phyloP scores from a whole-genome alignment of 495 filamentous ascomycete species.

The Penicillium diatomitis region DNA sequence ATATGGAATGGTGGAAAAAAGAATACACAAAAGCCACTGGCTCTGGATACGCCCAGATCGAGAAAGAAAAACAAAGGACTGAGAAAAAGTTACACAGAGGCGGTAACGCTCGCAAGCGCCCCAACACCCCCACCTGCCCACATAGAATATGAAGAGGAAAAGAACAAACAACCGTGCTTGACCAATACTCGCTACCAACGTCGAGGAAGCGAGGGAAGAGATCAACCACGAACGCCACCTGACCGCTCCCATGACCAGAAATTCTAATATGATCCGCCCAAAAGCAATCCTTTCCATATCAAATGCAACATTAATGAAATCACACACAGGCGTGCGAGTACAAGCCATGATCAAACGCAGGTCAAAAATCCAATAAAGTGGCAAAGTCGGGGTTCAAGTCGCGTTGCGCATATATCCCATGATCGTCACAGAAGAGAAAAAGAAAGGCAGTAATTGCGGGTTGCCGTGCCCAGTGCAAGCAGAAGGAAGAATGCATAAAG shows the following conservation, averaged over 20 bases:
- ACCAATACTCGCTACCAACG: no score
- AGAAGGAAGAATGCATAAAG: not conserved
- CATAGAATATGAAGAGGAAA: no score
- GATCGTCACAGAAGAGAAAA: conserved; percentile 8
- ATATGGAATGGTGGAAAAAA: no score
- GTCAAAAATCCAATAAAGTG: conserved; percentile 1
- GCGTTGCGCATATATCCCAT: conserved; percentile 10
- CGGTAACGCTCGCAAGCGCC: no score
- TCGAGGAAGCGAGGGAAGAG: not conserved
- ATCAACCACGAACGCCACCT: conserved; percentile 13
- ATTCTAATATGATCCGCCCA: conserved; percentile 13
- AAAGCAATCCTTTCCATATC: not conserved
- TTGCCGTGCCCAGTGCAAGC: not conserved
- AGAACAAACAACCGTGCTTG: no score
- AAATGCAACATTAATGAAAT: conserved; percentile 9
- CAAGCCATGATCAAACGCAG: conserved; percentile 4
- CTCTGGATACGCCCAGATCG: no score
- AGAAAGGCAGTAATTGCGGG: not conserved
- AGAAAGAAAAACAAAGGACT: no score
- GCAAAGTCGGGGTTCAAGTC: not conserved
- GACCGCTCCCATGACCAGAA: conserved; percentile 1
- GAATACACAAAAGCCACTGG: no score
- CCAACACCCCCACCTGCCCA: no score
- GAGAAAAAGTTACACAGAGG: no score
- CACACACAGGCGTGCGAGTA: not conserved